A percentile compares a stretch with the other conserved stretches of the same genome.
phyloP scores from a whole-genome alignment of 306 rosid species.

The Benincasa hispida region DNA sequence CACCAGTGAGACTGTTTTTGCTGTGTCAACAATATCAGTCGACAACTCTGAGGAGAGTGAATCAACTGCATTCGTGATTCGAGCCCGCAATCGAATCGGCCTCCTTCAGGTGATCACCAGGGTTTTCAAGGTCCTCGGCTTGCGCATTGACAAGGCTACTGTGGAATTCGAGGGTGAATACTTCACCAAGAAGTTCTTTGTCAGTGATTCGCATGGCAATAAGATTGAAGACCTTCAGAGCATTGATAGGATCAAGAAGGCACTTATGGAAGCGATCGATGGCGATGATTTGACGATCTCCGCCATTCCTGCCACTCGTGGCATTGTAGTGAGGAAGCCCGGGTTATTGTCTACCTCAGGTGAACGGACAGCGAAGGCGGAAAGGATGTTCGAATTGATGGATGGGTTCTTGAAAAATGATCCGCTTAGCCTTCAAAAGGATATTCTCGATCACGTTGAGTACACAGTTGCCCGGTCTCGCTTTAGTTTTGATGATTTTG shows the following conservation, averaged over 20 bases:
- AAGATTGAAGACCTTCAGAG: constrained; percentile 36
- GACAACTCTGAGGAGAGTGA: constrained; percentile 22
- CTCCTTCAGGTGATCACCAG: constrained; percentile 55
- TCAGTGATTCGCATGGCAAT: constrained; percentile 46
- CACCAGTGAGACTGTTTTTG: constrained; percentile 12
- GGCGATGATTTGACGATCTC: constrained; percentile 21
- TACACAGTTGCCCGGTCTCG: constrained; percentile 65
- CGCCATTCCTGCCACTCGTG: constrained; percentile 20
- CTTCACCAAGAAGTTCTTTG: constrained; percentile 44
- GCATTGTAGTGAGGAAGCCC: constrained; percentile 43
- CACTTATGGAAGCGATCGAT: constrained; percentile 41
- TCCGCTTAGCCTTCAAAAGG: constrained; percentile 57
- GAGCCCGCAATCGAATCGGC: constrained; percentile 51
- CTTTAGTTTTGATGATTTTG: constrained; percentile 59
- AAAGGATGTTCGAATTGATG: constrained; percentile 57
- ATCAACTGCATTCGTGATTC: constrained; percentile 44
- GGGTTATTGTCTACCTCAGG: constrained; percentile 29
- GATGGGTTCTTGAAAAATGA: constrained; percentile 58
- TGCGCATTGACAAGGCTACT: constrained; percentile 44
- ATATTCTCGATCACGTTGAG: constrained; percentile 64
- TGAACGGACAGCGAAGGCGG: constrained; percentile 35
- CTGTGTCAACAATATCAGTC: constrained; percentile 27
- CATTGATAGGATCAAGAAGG: constrained; percentile 45
- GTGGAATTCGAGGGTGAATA: constrained; percentile 50
- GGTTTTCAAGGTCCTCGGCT: constrained; percentile 59